These are phyloP conservation scores for Penicillium sp. DNA, from an alignment of 2,329 filamentous ascomycete genomes.

Conservation along the genomic window DNA sequence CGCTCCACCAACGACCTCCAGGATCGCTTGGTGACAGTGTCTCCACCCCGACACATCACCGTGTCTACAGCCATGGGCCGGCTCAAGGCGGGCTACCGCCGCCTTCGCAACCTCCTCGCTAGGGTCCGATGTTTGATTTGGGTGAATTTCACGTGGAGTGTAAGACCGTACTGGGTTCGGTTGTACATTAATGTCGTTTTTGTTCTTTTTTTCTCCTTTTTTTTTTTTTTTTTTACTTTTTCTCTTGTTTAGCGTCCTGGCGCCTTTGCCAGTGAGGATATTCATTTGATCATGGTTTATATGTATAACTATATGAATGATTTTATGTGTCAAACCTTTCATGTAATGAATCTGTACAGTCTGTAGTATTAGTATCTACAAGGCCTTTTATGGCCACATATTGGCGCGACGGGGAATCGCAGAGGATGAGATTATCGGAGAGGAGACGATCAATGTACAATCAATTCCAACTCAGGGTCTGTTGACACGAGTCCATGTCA, in stretches of 20 bases:
- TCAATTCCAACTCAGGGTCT: background rate
- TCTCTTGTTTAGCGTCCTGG: conserved; percentile 4
- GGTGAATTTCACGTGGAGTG: background rate
- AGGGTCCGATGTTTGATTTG: background rate
- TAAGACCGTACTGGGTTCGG: background rate
- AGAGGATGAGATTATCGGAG: background rate
- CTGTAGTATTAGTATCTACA: background rate
- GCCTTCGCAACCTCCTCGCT: conserved; percentile 28
- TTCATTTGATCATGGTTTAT: conserved; percentile 7
- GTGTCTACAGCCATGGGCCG: conserved; percentile 40
- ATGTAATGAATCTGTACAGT: background rate
- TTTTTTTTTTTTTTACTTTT: background rate
- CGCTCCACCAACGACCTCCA: conserved; percentile 29
- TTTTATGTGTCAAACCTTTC: conserved; percentile 15
- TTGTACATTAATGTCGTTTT: conserved; percentile 2
- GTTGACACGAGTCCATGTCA: background rate
- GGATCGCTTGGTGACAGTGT: conserved; percentile 24
- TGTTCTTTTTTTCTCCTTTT: background rate
- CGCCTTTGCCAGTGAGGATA: background rate
- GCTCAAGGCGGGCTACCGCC: conserved; percentile 28
- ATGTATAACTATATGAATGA: conserved; percentile 26
- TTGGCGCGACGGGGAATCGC: conserved; percentile 11
- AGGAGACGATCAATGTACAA: background rate
- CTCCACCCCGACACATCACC: conserved; percentile 32
- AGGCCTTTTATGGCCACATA: background rate